Evolutionary conservation across 148 eudicot genomes (phyloP).

Genomic region (Silene conica): DNA sequence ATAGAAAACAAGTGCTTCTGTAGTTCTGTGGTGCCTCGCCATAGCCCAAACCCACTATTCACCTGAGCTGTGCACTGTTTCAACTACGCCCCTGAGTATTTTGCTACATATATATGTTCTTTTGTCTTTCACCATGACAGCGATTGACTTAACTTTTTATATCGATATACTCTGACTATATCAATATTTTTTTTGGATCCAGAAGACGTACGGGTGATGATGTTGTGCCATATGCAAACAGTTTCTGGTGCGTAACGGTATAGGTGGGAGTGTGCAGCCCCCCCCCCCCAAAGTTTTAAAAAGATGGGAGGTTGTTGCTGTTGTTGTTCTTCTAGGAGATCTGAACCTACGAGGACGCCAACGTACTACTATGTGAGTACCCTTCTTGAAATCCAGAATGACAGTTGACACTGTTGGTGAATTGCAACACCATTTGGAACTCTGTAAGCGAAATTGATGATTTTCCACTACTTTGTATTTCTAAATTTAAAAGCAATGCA

Average conservation of each 20-base stretch:
- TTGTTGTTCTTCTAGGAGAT: slow-evolving; percentile 50
- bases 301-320: slow-evolving; percentile 54
- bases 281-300: background rate
- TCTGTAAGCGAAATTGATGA: background rate
- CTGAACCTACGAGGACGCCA: slow-evolving; percentile 40
- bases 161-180: background rate
- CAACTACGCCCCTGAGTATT: no score
- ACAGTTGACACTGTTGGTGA: background rate
- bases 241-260: slow-evolving; percentile 32
- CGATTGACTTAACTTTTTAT: background rate
- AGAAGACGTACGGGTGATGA: slow-evolving; percentile 8
- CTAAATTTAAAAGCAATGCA: background rate
- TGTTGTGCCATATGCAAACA: slow-evolving; percentile 32
- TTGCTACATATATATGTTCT: no score
- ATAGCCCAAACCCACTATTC: no score
- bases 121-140: background rate
- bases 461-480: background rate
- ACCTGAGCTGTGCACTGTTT: no score
- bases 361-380: slow-evolving; percentile 50
- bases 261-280: slow-evolving; percentile 9
- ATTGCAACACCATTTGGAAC: background rate
- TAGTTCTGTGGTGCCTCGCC: no score
- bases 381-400: background rate
- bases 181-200: slow-evolving; percentile 2
- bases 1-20: no score